These are phyloP conservation scores for Clavulina sp. DNA, from an alignment of 768 basidiomycete species.

Conservation along the genomic window DNA sequence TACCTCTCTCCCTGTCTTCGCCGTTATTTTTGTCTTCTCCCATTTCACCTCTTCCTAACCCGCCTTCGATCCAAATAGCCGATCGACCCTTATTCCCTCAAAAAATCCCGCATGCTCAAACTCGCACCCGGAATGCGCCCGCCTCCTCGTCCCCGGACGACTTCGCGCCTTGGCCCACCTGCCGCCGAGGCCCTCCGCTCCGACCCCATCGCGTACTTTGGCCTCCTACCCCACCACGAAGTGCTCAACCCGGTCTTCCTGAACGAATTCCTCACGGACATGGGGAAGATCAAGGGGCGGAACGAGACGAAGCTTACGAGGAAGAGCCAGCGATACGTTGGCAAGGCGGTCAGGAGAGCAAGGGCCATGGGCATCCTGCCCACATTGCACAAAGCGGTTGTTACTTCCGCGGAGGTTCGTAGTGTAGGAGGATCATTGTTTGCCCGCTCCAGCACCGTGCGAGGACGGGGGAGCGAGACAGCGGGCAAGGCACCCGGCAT, in stretches of 20 bases:
- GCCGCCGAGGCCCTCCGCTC: slow-evolving; percentile 32
- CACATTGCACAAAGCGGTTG: not conserved
- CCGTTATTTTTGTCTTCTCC: no score
- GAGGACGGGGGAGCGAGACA: not conserved
- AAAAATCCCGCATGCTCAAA: slow-evolving; percentile 1
- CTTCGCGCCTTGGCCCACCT: slow-evolving; percentile 41
- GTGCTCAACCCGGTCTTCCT: slow-evolving; percentile 43
- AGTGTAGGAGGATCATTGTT: no score
- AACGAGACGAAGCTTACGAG: slow-evolving; percentile 53
- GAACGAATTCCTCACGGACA: slow-evolving; percentile 41
- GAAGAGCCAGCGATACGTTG: slow-evolving; percentile 59
- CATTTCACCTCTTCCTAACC: not conserved
- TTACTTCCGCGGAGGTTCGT: no score
- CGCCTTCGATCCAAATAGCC: slow-evolving; percentile 4
- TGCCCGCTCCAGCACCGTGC: not conserved
- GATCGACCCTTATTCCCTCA: slow-evolving; percentile 9
- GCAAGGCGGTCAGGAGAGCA: slow-evolving; percentile 73
- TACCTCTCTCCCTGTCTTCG: no score
- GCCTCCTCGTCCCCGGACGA: slow-evolving; percentile 15
- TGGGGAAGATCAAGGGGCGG: slow-evolving; percentile 68
- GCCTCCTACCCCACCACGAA: slow-evolving; percentile 57
- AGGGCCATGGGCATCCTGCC: slow-evolving; percentile 85
- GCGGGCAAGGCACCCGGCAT: not conserved
- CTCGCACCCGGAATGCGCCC: not conserved
- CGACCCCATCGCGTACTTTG: slow-evolving; percentile 57